Evolutionary conservation across 1,284 basidiomycete genomes (phyloP).

Genomic region (Puccinia novopanici): DNA sequence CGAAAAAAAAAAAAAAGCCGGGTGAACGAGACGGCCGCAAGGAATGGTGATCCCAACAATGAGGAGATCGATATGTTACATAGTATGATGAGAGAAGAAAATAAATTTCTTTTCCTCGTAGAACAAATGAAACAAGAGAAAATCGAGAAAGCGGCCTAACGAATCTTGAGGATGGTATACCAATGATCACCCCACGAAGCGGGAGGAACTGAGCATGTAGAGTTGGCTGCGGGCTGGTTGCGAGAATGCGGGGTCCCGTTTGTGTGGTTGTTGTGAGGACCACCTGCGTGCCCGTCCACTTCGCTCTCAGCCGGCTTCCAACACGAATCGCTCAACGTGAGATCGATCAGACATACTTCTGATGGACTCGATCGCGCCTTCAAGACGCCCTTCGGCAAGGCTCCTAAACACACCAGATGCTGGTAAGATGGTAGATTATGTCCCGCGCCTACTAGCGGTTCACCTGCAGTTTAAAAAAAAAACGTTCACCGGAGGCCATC

Average conservation of each 20-base stretch:
- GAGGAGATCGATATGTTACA: no score
- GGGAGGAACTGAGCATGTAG: background rate
- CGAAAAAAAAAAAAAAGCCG: no score
- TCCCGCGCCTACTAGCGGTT: conserved; percentile 15
- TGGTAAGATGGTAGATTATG: conserved; percentile 16
- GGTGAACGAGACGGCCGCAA: no score
- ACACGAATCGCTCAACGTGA: conserved; percentile 19
- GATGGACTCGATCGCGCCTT: background rate
- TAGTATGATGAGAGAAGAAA: no score
- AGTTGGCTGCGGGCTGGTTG: background rate
- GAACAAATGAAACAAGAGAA: no score
- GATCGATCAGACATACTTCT: conserved; percentile 41
- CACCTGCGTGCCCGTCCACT: background rate
- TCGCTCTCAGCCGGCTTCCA: conserved; percentile 22
- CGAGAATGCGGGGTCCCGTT: background rate
- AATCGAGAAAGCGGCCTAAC: background rate
- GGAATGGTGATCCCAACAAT: no score
- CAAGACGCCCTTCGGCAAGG: conserved; percentile 15
- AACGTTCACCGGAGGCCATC: background rate
- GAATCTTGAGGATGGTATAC: conserved; percentile 34
- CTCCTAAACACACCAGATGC: conserved; percentile 33
- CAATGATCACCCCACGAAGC: conserved; percentile 44
- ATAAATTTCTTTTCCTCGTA: no score
- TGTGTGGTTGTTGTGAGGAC: background rate
- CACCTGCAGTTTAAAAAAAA: conserved; percentile 15